These are phyloP conservation scores for Oryza glaberrima DNA, from an alignment of 176 grass and related monocot species.

Conservation along the genomic window DNA sequence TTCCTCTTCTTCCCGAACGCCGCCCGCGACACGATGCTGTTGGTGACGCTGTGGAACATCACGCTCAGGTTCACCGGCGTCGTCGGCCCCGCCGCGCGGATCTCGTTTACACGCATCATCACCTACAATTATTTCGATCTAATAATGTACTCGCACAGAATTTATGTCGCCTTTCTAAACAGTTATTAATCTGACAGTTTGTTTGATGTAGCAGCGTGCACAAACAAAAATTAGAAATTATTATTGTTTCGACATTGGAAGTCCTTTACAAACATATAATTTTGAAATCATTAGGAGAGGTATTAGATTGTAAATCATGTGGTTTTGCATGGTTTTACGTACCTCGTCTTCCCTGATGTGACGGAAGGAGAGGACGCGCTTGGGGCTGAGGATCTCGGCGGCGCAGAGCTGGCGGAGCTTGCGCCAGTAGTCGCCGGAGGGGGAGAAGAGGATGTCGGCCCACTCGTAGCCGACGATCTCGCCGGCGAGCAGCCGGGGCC, in stretches of 20 bases:
- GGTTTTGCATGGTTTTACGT: too few relatives aligned
- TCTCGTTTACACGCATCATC: not conserved
- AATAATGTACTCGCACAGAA: too few relatives aligned
- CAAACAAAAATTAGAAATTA: too few relatives aligned
- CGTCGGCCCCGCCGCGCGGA: constrained; percentile 1
- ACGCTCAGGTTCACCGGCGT: constrained; percentile 11
- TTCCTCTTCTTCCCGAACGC: constrained; percentile 8
- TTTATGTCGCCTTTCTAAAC: too few relatives aligned
- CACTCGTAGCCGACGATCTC: not conserved
- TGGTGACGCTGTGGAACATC: constrained; percentile 11
- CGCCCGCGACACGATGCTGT: constrained; percentile 14
- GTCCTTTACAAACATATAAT: not conserved
- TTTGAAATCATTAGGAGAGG: too few relatives aligned
- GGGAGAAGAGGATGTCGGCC: constrained; percentile 20
- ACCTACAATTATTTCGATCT: not conserved
- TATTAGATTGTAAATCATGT: too few relatives aligned
- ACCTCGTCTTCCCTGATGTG: not conserved
- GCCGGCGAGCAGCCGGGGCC: constrained; percentile 5
- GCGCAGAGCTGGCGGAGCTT: constrained; percentile 18
- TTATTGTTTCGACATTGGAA: not conserved
- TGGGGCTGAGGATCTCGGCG: not conserved
- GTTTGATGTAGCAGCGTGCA: too few relatives aligned
- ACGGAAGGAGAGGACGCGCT: not conserved
- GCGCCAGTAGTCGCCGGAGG: constrained; percentile 5
- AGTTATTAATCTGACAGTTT: too few relatives aligned